phyloP scores from a whole-genome alignment of 1,284 basidiomycete genomes.

The Rhizoctonia solani region DNA sequence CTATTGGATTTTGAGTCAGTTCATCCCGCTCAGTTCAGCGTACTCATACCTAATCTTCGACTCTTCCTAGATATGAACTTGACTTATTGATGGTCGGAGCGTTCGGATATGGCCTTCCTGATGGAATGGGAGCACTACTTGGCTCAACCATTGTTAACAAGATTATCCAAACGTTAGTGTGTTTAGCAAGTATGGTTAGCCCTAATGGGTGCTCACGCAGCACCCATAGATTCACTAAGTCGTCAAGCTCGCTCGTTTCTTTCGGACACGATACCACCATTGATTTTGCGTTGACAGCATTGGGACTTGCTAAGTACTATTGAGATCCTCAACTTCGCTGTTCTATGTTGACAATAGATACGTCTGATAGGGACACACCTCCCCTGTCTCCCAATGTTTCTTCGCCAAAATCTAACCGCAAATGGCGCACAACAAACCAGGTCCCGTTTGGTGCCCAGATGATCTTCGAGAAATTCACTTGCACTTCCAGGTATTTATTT shows the following conservation, averaged over 20 bases:
- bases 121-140: constrained; percentile 49
- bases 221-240: constrained; percentile 48
- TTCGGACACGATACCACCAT: constrained; percentile 58
- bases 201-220: not conserved
- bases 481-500: constrained; percentile 44
- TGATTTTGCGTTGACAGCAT: constrained; percentile 51
- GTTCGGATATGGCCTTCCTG: constrained; percentile 52
- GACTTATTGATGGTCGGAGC: constrained; percentile 54
- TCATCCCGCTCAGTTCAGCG: not conserved
- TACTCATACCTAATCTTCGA: not conserved
- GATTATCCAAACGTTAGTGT: constrained; percentile 50
- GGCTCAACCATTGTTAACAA: constrained; percentile 53
- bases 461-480: constrained; percentile 54
- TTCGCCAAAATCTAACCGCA: constrained; percentile 43
- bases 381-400: constrained; percentile 47
- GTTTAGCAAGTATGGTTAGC: constrained; percentile 3
- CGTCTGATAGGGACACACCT: constrained; percentile 43
- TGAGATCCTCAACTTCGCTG: not conserved
- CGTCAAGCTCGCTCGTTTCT: constrained; percentile 49
- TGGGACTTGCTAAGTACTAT: constrained; percentile 51
- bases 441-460: constrained; percentile 54
- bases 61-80: constrained; percentile 46
- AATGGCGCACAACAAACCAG: constrained; percentile 51
- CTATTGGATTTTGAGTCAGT: constrained; percentile 50
- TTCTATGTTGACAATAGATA: not conserved